These are phyloP conservation scores for Coemansia sp. DNA, from an alignment of 192 early-diverging fungal genomes.

Conservation along the genomic window DNA sequence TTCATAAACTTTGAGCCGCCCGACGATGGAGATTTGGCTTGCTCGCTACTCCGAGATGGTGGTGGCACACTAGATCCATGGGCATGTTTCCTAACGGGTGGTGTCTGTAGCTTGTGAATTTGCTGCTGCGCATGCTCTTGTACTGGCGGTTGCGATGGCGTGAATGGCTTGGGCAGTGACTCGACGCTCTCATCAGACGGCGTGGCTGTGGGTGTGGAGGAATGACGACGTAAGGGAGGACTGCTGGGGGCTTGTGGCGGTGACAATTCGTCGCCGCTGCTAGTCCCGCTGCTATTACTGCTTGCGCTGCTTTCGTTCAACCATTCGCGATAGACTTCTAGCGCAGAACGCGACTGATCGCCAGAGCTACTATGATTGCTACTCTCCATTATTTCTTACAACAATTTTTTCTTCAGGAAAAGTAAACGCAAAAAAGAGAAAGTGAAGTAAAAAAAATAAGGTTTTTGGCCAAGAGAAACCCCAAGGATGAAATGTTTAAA, in stretches of 20 bases:
- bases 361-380: constrained; percentile 3
- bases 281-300: constrained; percentile 1
- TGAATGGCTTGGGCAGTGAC: constrained; percentile 4
- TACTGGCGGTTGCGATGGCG: constrained; percentile 4
- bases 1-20: not conserved
- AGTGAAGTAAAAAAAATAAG: not conserved
- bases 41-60: not conserved
- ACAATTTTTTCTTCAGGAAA: not conserved
- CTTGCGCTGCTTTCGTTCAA: constrained; percentile 32
- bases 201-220: not conserved
- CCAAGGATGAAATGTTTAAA: not conserved
- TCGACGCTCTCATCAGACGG: not conserved
- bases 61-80: not conserved
- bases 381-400: not conserved
- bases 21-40: not conserved
- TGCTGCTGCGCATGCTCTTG: constrained; percentile 4
- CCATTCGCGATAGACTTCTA: constrained; percentile 44
- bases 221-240: not conserved
- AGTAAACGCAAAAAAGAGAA: not conserved
- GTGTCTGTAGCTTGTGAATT: constrained; percentile 1
- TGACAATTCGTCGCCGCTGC: constrained; percentile 5
- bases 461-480: not conserved
- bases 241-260: not conserved
- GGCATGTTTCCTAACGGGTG: not conserved
- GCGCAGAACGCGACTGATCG: constrained; percentile 20